Evolutionary conservation across 1,139 yeast genomes (phyloP), one percentile per base, ranked within the genome.

Genomic region (Debaryomycetaceae sp.): DNA sequence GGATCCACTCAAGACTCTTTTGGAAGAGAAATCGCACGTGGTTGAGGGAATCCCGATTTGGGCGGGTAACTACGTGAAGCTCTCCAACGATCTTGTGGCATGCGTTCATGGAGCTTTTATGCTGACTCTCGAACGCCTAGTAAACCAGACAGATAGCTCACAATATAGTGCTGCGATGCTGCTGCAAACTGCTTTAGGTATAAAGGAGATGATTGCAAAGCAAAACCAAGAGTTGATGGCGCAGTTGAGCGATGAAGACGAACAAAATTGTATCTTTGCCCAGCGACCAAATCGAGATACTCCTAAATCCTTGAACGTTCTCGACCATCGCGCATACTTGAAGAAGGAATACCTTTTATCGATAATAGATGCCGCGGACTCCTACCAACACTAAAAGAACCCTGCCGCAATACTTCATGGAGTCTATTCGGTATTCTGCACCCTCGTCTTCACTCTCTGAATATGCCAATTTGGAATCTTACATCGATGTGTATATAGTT

Each of bases 21-120:
- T n/a, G 12, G 24, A 7, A 12, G 19, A 27, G 4, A 30, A 28
- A 7, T 21, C 28, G 3, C 10, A 25, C 2, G 16, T 29, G 11
- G 27, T 33, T 7, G n/a, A n/a, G n/a, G n/a, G n/a, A n/a, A 13
- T 37, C 10, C 43, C 45, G 3, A 32, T n/a, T 11, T 29, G 35
- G 10, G 34, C 32, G 26, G 58, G 58, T 8, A 41, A 42, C 13
- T 39, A 44, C 19, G 29, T 52, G 8, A 54, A 54, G 29, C 35
- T 54, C 11, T 34, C 50, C 3, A 54, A 51, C 30, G 36, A 31
- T 16, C 26, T 48, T 13, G 32, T 43, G 15, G 32, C 35, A 4
- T 27, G 27, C 15, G 32, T 45, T 5, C 44, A 36, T 28, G 28
- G 28, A 13, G 41, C 51, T n/a, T 39, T 38, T 23, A 13, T 45